Conservation (phyloP, 169 alveolate genomes). For the Eimeria zaria region DNA sequence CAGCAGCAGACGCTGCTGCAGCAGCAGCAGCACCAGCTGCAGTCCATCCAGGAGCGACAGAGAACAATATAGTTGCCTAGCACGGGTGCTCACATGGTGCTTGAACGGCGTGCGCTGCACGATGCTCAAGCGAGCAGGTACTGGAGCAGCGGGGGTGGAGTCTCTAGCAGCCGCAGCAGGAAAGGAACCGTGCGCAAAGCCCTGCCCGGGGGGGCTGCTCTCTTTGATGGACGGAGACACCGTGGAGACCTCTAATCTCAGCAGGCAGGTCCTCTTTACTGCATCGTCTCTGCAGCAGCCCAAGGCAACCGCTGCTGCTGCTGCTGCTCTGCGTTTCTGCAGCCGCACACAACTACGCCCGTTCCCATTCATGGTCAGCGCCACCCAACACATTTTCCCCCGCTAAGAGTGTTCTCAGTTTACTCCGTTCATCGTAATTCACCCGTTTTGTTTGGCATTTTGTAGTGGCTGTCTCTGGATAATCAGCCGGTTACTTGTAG, state of each 20-base stretch:
- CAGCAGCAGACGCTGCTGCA: background rate
- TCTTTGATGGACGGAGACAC: slow-evolving; percentile 99
- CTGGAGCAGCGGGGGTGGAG: background rate
- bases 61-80: background rate
- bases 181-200: background rate
- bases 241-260: slow-evolving; percentile 98
- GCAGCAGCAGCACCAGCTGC: background rate
- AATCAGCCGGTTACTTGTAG: background rate
- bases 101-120: background rate
- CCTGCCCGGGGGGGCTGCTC: slow-evolving; percentile 85
- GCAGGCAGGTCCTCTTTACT: slow-evolving; percentile 98
- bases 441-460: background rate
- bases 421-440: background rate
- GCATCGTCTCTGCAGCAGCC: slow-evolving; percentile 85
- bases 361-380: slow-evolving; percentile 41
- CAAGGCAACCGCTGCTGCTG: slow-evolving; percentile 80
- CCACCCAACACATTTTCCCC: background rate
- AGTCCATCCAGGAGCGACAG: background rate
- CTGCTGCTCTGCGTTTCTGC: slow-evolving; percentile 48
- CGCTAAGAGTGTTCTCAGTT: background rate
- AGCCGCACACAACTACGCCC: slow-evolving; percentile 48
- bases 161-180: slow-evolving; percentile 14
- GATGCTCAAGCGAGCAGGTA: slow-evolving; percentile 46
- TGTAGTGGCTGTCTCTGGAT: background rate
- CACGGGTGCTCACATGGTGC: background rate